phyloP scores from a whole-genome alignment of 441 rosid genomes.

The Mallotus repandus region DNA sequence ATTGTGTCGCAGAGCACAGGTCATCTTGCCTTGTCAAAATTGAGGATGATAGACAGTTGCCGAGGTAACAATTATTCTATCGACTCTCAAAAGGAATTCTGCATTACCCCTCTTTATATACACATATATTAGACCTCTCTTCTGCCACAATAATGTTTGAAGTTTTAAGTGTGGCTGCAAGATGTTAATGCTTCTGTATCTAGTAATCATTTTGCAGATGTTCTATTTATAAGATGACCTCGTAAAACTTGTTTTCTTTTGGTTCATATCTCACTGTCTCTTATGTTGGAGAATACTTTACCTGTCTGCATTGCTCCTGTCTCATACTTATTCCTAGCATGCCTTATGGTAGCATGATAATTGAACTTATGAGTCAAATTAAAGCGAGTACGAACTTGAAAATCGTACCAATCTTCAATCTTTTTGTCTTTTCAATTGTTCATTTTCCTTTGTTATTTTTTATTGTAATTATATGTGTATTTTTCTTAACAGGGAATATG shows the following conservation, averaged over 20 bases:
- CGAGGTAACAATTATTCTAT: conserved; percentile 44
- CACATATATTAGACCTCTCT: background rate
- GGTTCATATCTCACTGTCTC: background rate
- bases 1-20: conserved; percentile 73
- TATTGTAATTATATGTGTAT: conserved; percentile 7
- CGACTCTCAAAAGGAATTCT: background rate
- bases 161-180: background rate
- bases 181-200: background rate
- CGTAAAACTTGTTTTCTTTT: background rate
- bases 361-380: background rate
- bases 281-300: background rate
- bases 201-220: background rate
- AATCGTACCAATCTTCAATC: background rate
- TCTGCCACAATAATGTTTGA: background rate
- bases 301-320: background rate
- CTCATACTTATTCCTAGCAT: background rate
- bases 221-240: background rate
- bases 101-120: background rate
- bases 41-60: conserved; percentile 60
- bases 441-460: conserved; percentile 1
- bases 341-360: background rate
- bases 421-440: background rate
- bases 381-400: background rate
- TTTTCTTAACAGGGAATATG: conserved; percentile 75
- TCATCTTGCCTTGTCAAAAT: conserved; percentile 96